These are phyloP conservation scores for Cyberlindnera xylosilytica DNA, from an alignment of 805 yeast genomes.

Conservation along the genomic window DNA sequence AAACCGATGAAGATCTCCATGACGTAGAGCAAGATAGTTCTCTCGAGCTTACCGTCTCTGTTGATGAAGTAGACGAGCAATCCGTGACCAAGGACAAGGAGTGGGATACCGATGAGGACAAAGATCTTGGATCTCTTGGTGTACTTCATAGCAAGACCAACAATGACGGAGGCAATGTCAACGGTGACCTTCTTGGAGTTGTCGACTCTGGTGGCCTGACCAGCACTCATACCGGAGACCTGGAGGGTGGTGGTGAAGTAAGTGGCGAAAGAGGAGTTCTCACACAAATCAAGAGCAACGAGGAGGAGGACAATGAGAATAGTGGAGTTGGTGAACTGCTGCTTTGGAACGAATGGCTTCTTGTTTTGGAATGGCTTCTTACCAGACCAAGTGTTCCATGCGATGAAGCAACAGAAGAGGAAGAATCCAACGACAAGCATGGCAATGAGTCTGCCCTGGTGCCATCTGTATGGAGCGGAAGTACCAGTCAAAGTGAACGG, in stretches of 20 bases:
- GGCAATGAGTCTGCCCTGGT: slow-evolving; percentile 21
- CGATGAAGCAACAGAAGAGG: slow-evolving; percentile 15
- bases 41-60: slow-evolving; percentile 19
- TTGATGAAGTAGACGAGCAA: slow-evolving; percentile 26
- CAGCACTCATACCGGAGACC: slow-evolving; percentile 30
- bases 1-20: slow-evolving; percentile 29
- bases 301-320: slow-evolving; percentile 21
- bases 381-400: slow-evolving; percentile 25
- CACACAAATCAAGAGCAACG: slow-evolving; percentile 26
- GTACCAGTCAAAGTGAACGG: slow-evolving; percentile 30
- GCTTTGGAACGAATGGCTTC: slow-evolving; percentile 27
- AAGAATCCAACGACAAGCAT: slow-evolving; percentile 29
- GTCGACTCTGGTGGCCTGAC: slow-evolving; percentile 31
- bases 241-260: slow-evolving; percentile 29
- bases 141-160: slow-evolving; percentile 30
- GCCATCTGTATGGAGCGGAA: slow-evolving; percentile 23
- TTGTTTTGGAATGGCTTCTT: slow-evolving; percentile 14
- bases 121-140: slow-evolving; percentile 28
- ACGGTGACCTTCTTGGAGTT: slow-evolving; percentile 29
- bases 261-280: slow-evolving; percentile 26
- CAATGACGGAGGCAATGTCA: slow-evolving; percentile 27
- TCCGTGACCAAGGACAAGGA: slow-evolving; percentile 27
- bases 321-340: slow-evolving; percentile 22
- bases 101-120: slow-evolving; percentile 24
- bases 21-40: slow-evolving; percentile 14